Evolutionary conservation across 805 yeast genomes (phyloP), one percentile per base, ranked within the genome.

Genomic region (Yamadazyma akitaensis): DNA sequence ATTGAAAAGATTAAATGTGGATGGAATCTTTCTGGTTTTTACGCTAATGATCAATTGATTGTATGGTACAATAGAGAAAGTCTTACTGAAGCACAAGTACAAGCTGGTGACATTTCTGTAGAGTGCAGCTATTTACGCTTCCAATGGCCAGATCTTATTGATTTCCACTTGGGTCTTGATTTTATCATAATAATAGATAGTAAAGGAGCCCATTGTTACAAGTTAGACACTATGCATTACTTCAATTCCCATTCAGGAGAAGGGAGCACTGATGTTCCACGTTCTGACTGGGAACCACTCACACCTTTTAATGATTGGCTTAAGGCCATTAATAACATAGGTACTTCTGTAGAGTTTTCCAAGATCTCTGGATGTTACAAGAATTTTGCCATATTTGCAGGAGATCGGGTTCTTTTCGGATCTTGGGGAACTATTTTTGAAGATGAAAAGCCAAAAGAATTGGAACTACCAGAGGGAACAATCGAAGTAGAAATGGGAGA

Each of bases 401-500:
- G 76, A 53, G 71, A 70, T 35, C 64, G 66, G 44, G 77, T 77
- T 1, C 56, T 75, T 12, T 48, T 76, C 13, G 82, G 81, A 40
- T 43, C 41, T 17, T 39, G 31, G n/a, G 35, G 31, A 1, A 36
- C 33, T 14, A 30, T 52, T 17, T 17, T 26, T 33, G 42, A 43
- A 21, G 49, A 24, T 5, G 60, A 64, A 0, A 79, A 75, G 38
- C 63, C 74, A 6, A 70, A 60, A 11, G 16, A 21, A 3, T 17
- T 44, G 8, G 33, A 45, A 3, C 30, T 52, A 3, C 50, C 50
- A 6, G 42, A 37, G 19, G 70, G 72, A 1, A 73, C 85, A 26
- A 70, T 80, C 5, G 75, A 83, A 2, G 65, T 85, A 1, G 81
- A 79, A 0, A 76, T 82, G 43, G 95, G 92, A 1, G 94, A 87